A percentile compares a stretch with the other conserved stretches of the same genome.
Conservation (phyloP, 2,329 filamentous ascomycete genomes). For the Colletotrichum sp. region DNA sequence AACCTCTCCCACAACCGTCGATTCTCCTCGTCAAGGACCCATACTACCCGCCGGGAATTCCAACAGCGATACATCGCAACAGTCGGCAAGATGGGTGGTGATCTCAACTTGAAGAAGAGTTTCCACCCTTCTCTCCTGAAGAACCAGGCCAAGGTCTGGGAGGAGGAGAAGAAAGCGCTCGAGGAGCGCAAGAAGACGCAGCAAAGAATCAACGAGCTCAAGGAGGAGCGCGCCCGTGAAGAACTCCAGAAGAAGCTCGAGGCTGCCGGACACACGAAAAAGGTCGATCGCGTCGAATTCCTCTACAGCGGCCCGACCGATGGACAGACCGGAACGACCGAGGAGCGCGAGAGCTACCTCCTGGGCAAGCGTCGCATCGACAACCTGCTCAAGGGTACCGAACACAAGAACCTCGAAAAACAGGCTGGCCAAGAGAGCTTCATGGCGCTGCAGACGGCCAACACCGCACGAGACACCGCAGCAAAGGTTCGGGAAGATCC, state of each 20-base stretch:
- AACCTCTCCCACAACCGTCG: background rate
- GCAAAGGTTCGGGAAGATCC: slow-evolving; percentile 91
- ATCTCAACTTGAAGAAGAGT: slow-evolving; percentile 94
- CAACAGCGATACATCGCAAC: background rate
- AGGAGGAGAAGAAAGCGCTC: slow-evolving; percentile 89
- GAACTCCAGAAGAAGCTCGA: slow-evolving; percentile 91
- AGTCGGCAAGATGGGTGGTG: slow-evolving; percentile 78
- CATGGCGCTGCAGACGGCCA: slow-evolving; percentile 70
- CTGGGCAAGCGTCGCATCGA: slow-evolving; percentile 93
- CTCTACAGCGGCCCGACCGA: slow-evolving; percentile 92
- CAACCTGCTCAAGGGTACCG: slow-evolving; percentile 77
- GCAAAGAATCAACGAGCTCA: slow-evolving; percentile 88
- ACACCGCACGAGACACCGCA: slow-evolving; percentile 79
- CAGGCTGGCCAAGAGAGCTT: slow-evolving; percentile 64
- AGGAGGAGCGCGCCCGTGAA: slow-evolving; percentile 90
- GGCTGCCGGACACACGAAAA: slow-evolving; percentile 81
- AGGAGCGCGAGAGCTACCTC: slow-evolving; percentile 93
- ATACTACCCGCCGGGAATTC: background rate
- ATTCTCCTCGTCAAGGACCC: background rate
- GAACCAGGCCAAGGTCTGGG: slow-evolving; percentile 90
- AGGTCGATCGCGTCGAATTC: slow-evolving; percentile 89
- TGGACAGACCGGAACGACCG: slow-evolving; percentile 76
- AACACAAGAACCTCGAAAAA: slow-evolving; percentile 83
- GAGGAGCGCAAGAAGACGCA: slow-evolving; percentile 95
- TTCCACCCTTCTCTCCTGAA: slow-evolving; percentile 91